Evolutionary conservation across 2,329 filamentous ascomycete species (phyloP).

Genomic region (Fusarium temperatum): DNA sequence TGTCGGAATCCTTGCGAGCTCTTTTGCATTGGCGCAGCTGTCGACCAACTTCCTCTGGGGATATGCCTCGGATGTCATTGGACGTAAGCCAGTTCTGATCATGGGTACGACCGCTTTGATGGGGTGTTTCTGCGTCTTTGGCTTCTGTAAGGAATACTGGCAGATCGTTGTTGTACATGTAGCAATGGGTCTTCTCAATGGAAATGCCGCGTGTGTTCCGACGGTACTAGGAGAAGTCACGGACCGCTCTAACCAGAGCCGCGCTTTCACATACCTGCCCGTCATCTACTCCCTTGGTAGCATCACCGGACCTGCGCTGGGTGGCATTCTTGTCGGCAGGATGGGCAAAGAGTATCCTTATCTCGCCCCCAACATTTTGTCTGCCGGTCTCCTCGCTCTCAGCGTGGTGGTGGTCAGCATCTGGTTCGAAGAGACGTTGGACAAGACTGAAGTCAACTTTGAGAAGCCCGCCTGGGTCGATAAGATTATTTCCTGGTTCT

Average conservation of each 20-base stretch:
- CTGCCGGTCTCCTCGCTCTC: slow-evolving; percentile 74
- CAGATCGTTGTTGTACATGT: slow-evolving; percentile 88
- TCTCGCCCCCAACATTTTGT: slow-evolving; percentile 82
- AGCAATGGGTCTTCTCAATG: slow-evolving; percentile 92
- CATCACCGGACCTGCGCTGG: slow-evolving; percentile 92
- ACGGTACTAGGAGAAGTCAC: slow-evolving; percentile 96
- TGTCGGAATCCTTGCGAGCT: slow-evolving; percentile 87
- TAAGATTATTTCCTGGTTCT: slow-evolving; percentile 43
- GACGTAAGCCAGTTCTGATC: slow-evolving; percentile 78
- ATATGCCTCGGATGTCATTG: slow-evolving; percentile 70
- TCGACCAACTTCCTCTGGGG: slow-evolving; percentile 79
- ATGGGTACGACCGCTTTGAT: slow-evolving; percentile 85
- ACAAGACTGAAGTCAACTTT: slow-evolving; percentile 43
- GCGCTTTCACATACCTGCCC: slow-evolving; percentile 92
- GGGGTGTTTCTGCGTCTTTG: slow-evolving; percentile 84
- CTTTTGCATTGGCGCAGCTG: slow-evolving; percentile 92
- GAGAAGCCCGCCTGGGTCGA: slow-evolving; percentile 48
- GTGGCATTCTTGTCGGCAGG: slow-evolving; percentile 79
- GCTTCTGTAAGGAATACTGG: slow-evolving; percentile 83
- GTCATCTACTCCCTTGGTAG: slow-evolving; percentile 96
- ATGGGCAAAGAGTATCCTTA: slow-evolving; percentile 77
- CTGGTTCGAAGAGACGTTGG: slow-evolving; percentile 83
- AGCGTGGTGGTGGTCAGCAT: slow-evolving; percentile 79
- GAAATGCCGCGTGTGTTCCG: slow-evolving; percentile 92
- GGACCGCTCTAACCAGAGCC: slow-evolving; percentile 92